Percentiles rank a stretch among this genome's conserved stretches.
These are phyloP conservation scores for Cladorrhinum sp. DNA, from an alignment of 2,329 filamentous ascomycete genomes.

Conservation along the genomic window DNA sequence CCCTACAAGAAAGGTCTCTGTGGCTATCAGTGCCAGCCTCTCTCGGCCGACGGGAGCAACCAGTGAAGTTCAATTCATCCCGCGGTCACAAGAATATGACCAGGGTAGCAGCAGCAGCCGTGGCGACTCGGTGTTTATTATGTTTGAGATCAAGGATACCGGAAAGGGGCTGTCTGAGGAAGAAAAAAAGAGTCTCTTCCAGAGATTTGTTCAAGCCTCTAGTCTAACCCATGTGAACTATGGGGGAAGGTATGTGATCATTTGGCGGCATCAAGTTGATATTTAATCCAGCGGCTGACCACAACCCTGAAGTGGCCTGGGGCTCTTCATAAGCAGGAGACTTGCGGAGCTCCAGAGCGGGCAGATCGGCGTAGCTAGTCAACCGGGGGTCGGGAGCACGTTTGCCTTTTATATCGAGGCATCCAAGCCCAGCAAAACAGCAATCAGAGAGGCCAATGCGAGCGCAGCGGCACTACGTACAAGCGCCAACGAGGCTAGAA, in stretches of 20 bases:
- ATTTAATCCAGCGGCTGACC: not conserved
- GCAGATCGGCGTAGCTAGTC: slow-evolving; percentile 71
- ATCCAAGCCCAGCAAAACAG: slow-evolving; percentile 39
- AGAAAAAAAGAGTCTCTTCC: slow-evolving; percentile 72
- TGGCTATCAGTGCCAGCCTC: slow-evolving; percentile 45
- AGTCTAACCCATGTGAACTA: slow-evolving; percentile 75
- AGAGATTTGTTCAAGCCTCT: slow-evolving; percentile 75
- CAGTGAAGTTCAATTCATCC: slow-evolving; percentile 59
- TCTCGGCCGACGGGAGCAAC: slow-evolving; percentile 38
- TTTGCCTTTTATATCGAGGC: slow-evolving; percentile 74
- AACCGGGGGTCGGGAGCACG: slow-evolving; percentile 66
- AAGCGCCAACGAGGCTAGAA: slow-evolving; percentile 8
- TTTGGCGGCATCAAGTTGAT: not conserved
- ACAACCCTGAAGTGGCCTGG: slow-evolving; percentile 53
- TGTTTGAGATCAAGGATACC: slow-evolving; percentile 73
- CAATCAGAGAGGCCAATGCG: slow-evolving; percentile 41
- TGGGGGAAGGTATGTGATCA: slow-evolving; percentile 52
- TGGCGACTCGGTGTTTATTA: slow-evolving; percentile 57
- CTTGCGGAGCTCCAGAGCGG: slow-evolving; percentile 80
- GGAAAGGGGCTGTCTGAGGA: slow-evolving; percentile 68
- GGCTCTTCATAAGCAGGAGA: slow-evolving; percentile 73
- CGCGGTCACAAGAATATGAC: slow-evolving; percentile 44
- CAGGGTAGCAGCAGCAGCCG: slow-evolving; percentile 34
- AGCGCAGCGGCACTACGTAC: slow-evolving; percentile 32
- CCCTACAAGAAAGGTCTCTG: slow-evolving; percentile 52